Evolutionary conservation across 768 basidiomycete species (phyloP).

Genomic region (Mycena pura): DNA sequence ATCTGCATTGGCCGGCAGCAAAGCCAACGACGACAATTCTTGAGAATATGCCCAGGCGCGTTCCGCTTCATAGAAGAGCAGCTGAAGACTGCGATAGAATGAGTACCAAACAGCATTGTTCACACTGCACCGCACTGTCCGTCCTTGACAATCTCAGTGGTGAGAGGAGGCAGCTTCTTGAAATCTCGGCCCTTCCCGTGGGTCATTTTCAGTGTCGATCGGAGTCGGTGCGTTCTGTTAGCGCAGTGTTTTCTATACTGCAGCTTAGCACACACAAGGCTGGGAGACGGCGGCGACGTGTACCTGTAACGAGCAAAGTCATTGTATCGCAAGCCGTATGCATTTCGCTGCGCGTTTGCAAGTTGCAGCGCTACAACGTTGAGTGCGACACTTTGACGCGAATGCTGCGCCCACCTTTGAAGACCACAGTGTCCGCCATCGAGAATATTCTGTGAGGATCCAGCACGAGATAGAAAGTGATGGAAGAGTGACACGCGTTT

Average conservation of each 20-base stretch:
- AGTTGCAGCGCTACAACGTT: conserved; percentile 71
- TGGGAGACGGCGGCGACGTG: conserved; percentile 17
- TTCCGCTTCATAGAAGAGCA: conserved; percentile 89
- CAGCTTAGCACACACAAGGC: not conserved
- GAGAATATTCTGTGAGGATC: conserved; percentile 22
- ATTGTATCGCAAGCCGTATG: conserved; percentile 90
- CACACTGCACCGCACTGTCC: conserved; percentile 71
- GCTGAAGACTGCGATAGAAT: conserved; percentile 63
- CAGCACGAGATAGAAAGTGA: conserved; percentile 14
- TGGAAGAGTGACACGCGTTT: conserved; percentile 15
- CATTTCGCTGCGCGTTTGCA: conserved; percentile 86
- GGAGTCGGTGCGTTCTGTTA: conserved; percentile 86
- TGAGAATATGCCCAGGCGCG: conserved; percentile 92
- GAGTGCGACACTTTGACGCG: conserved; percentile 10
- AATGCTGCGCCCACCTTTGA: conserved; percentile 43
- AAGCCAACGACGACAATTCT: conserved; percentile 64
- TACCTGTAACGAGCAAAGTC: conserved; percentile 89
- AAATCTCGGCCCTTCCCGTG: conserved; percentile 91
- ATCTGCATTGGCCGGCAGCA: conserved; percentile 57
- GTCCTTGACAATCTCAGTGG: conserved; percentile 74
- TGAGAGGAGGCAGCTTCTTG: conserved; percentile 78
- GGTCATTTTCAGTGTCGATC: conserved; percentile 83
- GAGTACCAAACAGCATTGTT: conserved; percentile 3
- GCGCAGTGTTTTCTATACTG: conserved; percentile 85
- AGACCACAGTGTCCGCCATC: conserved; percentile 43